phyloP scores from a whole-genome alignment of 2,329 filamentous ascomycete genomes.

The Xylaria sp. region DNA sequence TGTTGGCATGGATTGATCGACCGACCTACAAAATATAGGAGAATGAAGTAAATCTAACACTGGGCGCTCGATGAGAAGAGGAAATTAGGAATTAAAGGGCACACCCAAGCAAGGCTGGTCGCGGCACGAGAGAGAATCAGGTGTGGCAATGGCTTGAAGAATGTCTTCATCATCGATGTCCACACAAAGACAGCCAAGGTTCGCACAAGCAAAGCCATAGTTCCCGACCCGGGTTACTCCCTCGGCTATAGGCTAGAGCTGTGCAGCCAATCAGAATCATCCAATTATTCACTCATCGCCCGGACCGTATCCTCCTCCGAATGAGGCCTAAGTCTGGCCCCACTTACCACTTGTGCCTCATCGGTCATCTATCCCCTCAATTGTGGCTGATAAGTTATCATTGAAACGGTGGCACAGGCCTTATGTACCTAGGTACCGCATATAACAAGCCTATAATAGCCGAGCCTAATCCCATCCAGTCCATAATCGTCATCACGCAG shows the following conservation, averaged over 20 bases:
- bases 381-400: conserved; percentile 12
- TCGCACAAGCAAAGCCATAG: conserved; percentile 17
- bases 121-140: conserved; percentile 11
- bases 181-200: conserved; percentile 20
- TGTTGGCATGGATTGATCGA: conserved; percentile 44
- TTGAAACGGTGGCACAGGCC: not conserved
- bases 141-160: conserved; percentile 42
- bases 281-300: conserved; percentile 48
- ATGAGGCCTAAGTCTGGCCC: not conserved
- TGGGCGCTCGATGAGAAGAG: conserved; percentile 2
- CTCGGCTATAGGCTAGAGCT: conserved; percentile 45
- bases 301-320: conserved; percentile 41
- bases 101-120: conserved; percentile 34
- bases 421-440: not conserved
- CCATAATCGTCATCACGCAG: conserved; percentile 33
- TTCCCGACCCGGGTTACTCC: conserved; percentile 46
- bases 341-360: not conserved
- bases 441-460: conserved; percentile 4
- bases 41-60: conserved; percentile 7
- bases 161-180: conserved; percentile 48
- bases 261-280: conserved; percentile 45
- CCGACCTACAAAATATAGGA: conserved; percentile 3
- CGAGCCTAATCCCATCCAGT: not conserved
- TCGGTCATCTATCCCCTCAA: not conserved
- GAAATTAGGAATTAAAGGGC: conserved; percentile 1